These are phyloP conservation scores for Pichia cabralensis DNA, from an alignment of 805 yeast genomes.

Conservation along the genomic window DNA sequence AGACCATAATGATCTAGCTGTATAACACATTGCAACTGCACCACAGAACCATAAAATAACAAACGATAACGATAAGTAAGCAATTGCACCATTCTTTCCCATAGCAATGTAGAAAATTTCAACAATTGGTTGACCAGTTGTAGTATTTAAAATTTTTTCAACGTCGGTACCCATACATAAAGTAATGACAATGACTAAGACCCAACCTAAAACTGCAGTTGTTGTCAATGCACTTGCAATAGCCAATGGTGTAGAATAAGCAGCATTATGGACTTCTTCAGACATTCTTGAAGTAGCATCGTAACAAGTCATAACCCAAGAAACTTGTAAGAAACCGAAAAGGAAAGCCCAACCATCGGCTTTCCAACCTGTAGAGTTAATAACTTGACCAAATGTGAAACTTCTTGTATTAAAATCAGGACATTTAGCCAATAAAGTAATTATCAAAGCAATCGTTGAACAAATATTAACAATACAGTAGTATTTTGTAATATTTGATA, in stretches of 20 bases:
- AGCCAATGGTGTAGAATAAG: slow-evolving; percentile 46
- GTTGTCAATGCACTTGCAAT: slow-evolving; percentile 42
- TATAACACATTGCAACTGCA: slow-evolving; percentile 39
- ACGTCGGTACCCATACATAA: slow-evolving; percentile 35
- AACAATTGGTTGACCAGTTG: slow-evolving; percentile 43
- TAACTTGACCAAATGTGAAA: slow-evolving; percentile 39
- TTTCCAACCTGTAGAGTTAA: slow-evolving; percentile 41
- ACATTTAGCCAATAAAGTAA: slow-evolving; percentile 46
- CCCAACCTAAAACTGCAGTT: slow-evolving; percentile 42
- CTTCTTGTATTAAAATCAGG: slow-evolving; percentile 34
- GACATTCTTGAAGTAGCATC: slow-evolving; percentile 48
- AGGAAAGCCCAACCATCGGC: slow-evolving; percentile 46
- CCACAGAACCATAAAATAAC: slow-evolving; percentile 45
- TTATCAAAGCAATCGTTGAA: slow-evolving; percentile 38
- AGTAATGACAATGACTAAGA: slow-evolving; percentile 36
- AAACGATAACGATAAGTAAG: slow-evolving; percentile 38
- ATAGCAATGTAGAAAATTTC: slow-evolving; percentile 40
- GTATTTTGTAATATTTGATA: slow-evolving; percentile 40
- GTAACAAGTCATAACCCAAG: slow-evolving; percentile 52
- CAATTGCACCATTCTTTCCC: slow-evolving; percentile 45
- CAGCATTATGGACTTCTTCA: slow-evolving; percentile 47
- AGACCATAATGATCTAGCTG: slow-evolving; percentile 45
- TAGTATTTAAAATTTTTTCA: slow-evolving; percentile 22
- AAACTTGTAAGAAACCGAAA: slow-evolving; percentile 46
- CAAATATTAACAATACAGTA: slow-evolving; percentile 41